Conservation (phyloP, 257 asterid genomes). For the Capsicum pubescens region DNA sequence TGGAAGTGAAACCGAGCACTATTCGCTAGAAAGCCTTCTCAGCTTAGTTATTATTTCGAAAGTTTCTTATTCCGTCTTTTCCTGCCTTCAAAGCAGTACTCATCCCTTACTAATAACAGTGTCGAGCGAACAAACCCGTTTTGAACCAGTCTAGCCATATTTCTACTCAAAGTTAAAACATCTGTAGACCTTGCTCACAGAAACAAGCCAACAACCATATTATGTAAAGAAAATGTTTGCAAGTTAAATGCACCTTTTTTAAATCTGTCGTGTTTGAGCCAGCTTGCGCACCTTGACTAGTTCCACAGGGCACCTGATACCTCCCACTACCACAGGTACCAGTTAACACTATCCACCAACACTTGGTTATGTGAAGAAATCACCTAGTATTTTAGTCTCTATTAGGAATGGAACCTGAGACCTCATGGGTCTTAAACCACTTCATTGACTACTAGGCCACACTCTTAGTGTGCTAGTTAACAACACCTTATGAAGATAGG, state of each 20-base stretch:
- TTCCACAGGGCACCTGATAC: background rate
- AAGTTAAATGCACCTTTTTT: background rate
- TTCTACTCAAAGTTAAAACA: conserved; percentile 5
- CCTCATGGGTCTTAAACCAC: background rate
- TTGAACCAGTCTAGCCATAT: background rate
- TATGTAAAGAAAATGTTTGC: conserved; percentile 2
- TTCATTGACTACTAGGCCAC: background rate
- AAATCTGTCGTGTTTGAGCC: background rate
- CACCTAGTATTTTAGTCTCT: background rate
- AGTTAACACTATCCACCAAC: background rate
- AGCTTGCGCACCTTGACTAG: background rate
- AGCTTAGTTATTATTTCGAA: background rate
- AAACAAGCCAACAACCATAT: background rate
- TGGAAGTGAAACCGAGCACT: conserved; percentile 19
- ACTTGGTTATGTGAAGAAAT: background rate
- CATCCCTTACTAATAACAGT: background rate
- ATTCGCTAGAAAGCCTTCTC: conserved; percentile 9
- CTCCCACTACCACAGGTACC: background rate
- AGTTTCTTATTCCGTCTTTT: background rate
- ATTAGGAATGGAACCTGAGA: background rate
- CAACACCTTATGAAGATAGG: background rate
- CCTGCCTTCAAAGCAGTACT: background rate
- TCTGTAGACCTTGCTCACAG: background rate
- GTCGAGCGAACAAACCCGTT: background rate
- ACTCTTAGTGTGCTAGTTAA: background rate